phyloP scores from a whole-genome alignment of 176 grass and related monocot genomes.

The Guadua angustifolia region DNA sequence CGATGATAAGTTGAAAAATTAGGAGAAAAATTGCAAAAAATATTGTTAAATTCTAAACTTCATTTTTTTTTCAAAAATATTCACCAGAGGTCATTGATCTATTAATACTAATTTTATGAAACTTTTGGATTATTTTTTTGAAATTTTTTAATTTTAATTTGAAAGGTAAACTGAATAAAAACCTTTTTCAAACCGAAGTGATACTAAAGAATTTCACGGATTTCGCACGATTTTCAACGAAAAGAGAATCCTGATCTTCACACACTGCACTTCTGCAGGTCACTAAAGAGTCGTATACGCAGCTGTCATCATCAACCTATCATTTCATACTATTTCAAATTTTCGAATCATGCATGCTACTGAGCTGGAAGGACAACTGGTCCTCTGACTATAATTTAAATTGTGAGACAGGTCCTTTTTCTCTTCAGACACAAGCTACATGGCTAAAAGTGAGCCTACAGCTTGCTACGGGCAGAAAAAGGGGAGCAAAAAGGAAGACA shows the following conservation, averaged over 20 bases:
- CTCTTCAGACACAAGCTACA: constrained; percentile 25
- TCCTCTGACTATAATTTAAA: neutral
- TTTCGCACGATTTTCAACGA: no score
- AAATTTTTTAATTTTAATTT: no score
- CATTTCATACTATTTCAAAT: neutral
- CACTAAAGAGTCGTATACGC: neutral
- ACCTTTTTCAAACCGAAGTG: no score
- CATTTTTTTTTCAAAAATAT: no score
- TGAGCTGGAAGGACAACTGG: constrained; percentile 2
- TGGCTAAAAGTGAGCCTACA: constrained; percentile 52
- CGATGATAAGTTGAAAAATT: no score
- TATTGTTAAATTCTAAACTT: no score
- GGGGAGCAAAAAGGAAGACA: neutral
- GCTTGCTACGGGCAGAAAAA: constrained; percentile 22
- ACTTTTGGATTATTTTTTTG: no score
- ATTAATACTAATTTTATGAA: no score
- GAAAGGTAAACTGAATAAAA: no score
- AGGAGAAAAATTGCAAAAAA: no score
- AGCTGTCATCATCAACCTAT: neutral
- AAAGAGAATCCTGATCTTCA: neutral
- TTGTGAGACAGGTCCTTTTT: constrained; percentile 26
- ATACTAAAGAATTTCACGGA: no score
- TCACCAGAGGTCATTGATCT: no score
- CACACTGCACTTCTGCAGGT: neutral
- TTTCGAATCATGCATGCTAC: constrained; percentile 40